These are phyloP conservation scores for Citrullus colocynthis DNA, from an alignment of 306 rosid species.

Conservation along the genomic window DNA sequence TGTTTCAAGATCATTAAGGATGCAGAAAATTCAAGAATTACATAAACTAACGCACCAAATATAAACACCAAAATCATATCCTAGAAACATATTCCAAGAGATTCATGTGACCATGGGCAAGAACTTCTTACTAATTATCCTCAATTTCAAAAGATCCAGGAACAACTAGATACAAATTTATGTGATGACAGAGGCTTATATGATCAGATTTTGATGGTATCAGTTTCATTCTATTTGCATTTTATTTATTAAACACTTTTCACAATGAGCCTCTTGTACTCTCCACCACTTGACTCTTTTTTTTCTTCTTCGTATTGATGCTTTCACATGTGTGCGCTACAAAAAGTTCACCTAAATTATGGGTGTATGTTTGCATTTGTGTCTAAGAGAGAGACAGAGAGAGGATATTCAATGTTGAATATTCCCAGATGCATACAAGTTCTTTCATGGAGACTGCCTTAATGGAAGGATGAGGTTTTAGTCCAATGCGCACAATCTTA, in stretches of 20 bases:
- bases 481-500: constrained; percentile 83
- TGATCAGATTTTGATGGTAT: background rate
- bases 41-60: background rate
- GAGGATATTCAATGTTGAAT: constrained; percentile 8
- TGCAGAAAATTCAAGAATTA: background rate
- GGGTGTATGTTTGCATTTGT: background rate
- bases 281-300: background rate
- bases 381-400: background rate
- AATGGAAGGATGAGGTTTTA: constrained; percentile 80
- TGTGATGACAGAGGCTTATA: background rate
- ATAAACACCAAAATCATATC: background rate
- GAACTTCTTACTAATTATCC: background rate
- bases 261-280: background rate
- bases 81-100: background rate
- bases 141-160: background rate
- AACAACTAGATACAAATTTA: background rate
- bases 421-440: constrained; percentile 42
- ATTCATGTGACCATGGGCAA: constrained; percentile 7
- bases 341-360: background rate
- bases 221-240: background rate
- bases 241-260: background rate
- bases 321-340: background rate
- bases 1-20: background rate
- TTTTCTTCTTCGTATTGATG: background rate
- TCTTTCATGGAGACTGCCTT: constrained; percentile 68